A percentile compares a stretch with the other conserved stretches of the same genome.
Evolutionary conservation across 2,329 filamentous ascomycete genomes (phyloP).

Genomic region (Aspergillus udagawae): DNA sequence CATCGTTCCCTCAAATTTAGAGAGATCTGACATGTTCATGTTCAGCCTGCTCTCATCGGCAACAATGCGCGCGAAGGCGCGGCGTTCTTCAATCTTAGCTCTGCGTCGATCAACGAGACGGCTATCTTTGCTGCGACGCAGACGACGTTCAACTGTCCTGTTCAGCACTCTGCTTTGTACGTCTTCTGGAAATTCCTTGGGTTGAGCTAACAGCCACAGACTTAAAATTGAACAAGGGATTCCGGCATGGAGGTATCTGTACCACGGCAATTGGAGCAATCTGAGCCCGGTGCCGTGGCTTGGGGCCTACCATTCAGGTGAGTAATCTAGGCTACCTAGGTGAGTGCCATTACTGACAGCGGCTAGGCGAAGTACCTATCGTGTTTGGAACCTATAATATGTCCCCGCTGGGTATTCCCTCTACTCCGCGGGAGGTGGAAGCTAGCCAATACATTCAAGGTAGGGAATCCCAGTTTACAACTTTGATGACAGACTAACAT

Average conservation of each 20-base stretch:
- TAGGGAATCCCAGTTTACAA: neutral
- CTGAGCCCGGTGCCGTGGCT: conserved; percentile 37
- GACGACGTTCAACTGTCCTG: neutral
- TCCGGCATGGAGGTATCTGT: conserved; percentile 38
- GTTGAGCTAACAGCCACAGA: too few relatives aligned
- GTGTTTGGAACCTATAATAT: conserved; percentile 11
- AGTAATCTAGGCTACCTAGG: conserved; percentile 3
- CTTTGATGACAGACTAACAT: too few relatives aligned
- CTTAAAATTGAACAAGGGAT: neutral
- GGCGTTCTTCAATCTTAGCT: neutral
- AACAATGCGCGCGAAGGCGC: neutral
- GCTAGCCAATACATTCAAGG: conserved; percentile 12
- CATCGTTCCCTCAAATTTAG: neutral
- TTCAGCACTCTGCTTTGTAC: neutral
- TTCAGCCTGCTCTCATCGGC: conserved; percentile 6
- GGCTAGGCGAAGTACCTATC: conserved; percentile 10
- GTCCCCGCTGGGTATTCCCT: neutral
- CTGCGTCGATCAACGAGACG: conserved; percentile 1
- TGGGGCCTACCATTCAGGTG: conserved; percentile 40
- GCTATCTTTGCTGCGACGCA: neutral
- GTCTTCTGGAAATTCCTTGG: neutral
- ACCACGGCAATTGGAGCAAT: conserved; percentile 40
- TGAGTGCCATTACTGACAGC: neutral
- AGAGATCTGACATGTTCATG: too few relatives aligned
- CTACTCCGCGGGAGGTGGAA: conserved; percentile 1